These are phyloP conservation scores for Rhizopogon vesiculosus DNA, from an alignment of 768 basidiomycete genomes.

Conservation along the genomic window DNA sequence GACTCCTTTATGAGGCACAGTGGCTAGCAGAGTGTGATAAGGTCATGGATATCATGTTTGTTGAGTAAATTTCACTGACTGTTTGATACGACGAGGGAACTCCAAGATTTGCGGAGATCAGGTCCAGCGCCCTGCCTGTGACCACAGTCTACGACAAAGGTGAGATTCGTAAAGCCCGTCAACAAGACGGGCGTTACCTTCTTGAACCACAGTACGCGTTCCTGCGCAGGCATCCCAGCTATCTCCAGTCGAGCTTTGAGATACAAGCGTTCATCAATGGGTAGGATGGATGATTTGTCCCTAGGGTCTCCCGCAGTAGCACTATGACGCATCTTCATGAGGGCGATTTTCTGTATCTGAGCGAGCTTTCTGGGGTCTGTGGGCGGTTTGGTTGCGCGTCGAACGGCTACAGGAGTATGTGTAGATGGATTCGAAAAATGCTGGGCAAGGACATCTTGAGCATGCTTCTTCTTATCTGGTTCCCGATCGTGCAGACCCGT, in stretches of 20 bases:
- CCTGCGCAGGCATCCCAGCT: constrained; percentile 23
- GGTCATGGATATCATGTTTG: constrained; percentile 14
- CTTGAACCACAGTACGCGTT: constrained; percentile 62
- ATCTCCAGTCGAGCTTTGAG: constrained; percentile 37
- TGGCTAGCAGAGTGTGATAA: constrained; percentile 34
- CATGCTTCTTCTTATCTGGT: constrained; percentile 37
- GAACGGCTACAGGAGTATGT: constrained; percentile 21
- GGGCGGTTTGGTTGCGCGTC: constrained; percentile 29
- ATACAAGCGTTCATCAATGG: constrained; percentile 56
- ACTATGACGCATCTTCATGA: constrained; percentile 73
- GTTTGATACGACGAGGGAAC: constrained; percentile 5
- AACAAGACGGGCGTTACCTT: constrained; percentile 46
- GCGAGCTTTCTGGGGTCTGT: constrained; percentile 51
- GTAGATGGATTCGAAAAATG: constrained; percentile 35
- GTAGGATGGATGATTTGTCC: constrained; percentile 41
- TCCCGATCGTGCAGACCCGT: constrained; percentile 14
- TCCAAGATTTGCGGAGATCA: constrained; percentile 30
- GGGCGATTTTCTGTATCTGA: constrained; percentile 51
- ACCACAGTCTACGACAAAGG: constrained; percentile 38
- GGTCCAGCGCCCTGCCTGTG: constrained; percentile 61
- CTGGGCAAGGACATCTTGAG: constrained; percentile 49
- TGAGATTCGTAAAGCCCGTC: not conserved
- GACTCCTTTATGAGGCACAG: constrained; percentile 32
- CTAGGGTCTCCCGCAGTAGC: constrained; percentile 61
- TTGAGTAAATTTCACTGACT: constrained; percentile 7